Evolutionary conservation across 2,329 filamentous ascomycete genomes (phyloP).

Genomic region (Scleromitrula shiraiana): DNA sequence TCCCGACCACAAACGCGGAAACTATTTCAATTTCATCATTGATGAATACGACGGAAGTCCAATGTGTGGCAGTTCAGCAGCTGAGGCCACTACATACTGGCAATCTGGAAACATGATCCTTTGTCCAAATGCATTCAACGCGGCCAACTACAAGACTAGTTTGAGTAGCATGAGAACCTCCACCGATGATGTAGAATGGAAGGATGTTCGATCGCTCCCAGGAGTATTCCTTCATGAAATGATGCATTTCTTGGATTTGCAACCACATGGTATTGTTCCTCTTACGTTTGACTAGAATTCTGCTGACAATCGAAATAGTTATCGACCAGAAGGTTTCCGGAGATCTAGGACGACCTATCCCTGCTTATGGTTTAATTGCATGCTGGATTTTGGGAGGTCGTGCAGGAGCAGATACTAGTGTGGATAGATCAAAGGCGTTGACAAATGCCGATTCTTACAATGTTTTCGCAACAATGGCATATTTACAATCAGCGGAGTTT

Average conservation of each 20-base stretch:
- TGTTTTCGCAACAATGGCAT: slow-evolving; percentile 7
- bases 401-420: neutral
- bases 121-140: neutral
- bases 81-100: slow-evolving; percentile 4
- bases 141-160: slow-evolving; percentile 1
- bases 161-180: slow-evolving; percentile 3
- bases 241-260: slow-evolving; percentile 6
- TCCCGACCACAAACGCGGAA: neutral
- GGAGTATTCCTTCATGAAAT: slow-evolving; percentile 3
- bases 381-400: neutral
- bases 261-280: slow-evolving; percentile 1
- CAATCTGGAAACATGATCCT: slow-evolving; percentile 1
- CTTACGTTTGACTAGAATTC: neutral
- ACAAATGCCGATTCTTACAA: slow-evolving; percentile 3
- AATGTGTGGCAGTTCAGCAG: neutral
- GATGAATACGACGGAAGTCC: slow-evolving; percentile 3
- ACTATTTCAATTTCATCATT: slow-evolving; percentile 1
- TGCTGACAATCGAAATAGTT: neutral
- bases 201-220: slow-evolving; percentile 2
- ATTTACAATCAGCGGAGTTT: neutral
- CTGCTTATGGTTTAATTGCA: slow-evolving; percentile 2
- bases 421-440: slow-evolving; percentile 3
- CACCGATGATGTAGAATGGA: neutral
- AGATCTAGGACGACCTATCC: neutral
- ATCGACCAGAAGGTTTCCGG: neutral